These are phyloP conservation scores for Takakia lepidozioides DNA, from an alignment of 225 moss, liverwort and hornwort species.

Conservation along the genomic window DNA sequence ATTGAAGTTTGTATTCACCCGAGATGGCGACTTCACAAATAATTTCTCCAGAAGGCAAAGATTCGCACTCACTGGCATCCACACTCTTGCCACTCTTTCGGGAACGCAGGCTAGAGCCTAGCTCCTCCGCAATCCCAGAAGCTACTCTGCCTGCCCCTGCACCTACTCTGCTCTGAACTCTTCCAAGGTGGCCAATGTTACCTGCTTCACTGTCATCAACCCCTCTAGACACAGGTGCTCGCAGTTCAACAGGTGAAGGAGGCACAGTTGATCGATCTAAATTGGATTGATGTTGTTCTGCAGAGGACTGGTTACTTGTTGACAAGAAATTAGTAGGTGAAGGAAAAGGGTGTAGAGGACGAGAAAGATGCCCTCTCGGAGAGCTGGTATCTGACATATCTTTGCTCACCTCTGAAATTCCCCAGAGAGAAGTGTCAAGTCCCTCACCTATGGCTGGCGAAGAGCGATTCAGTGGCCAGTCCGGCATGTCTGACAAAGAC, in stretches of 20 bases:
- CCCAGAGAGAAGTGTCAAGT: slow-evolving; percentile 35
- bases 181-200: no score
- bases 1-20: no score
- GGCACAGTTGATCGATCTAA: slow-evolving; percentile 11
- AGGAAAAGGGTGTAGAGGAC: slow-evolving; percentile 33
- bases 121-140: no score
- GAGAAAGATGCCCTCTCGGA: slow-evolving; percentile 24
- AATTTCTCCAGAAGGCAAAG: no score
- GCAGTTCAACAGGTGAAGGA: neutral
- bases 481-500: slow-evolving; percentile 2
- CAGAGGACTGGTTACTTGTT: slow-evolving; percentile 16
- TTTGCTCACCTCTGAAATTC: slow-evolving; percentile 33
- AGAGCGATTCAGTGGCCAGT: slow-evolving; percentile 13
- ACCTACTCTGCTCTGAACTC: no score
- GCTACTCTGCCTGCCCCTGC: no score
- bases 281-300: slow-evolving; percentile 14
- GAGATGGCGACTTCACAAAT: no score
- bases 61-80: no score
- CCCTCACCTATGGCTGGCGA: slow-evolving; percentile 34
- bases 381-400: slow-evolving; percentile 38
- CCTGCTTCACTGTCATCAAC: neutral
- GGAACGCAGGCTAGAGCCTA: no score
- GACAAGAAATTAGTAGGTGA: slow-evolving; percentile 20
- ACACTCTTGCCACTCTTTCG: no score
- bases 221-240: neutral